Percentiles rank a stretch among this genome's conserved stretches.
These are phyloP conservation scores for Garcileccinum viscosum DNA, from an alignment of 1,284 basidiomycete genomes.

Conservation along the genomic window DNA sequence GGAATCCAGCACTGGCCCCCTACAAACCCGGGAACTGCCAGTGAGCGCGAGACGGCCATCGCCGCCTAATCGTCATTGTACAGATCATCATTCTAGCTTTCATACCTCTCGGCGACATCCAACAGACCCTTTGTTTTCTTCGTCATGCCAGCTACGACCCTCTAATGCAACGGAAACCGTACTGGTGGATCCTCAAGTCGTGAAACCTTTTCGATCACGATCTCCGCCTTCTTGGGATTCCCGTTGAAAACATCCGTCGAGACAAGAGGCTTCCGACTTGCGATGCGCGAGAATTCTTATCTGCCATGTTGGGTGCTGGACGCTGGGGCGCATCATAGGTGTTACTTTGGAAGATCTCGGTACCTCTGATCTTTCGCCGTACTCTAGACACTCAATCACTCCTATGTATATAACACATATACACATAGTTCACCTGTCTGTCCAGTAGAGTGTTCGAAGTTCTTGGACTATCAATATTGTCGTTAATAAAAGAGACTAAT, in stretches of 20 bases:
- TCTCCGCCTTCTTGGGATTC: slow-evolving; percentile 21
- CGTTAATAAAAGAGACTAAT: no score
- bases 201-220: slow-evolving; percentile 26
- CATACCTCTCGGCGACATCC: slow-evolving; percentile 24
- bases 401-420: no score
- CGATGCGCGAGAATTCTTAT: slow-evolving; percentile 13
- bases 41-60: not conserved
- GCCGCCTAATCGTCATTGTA: slow-evolving; percentile 17
- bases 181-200: slow-evolving; percentile 24
- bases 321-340: slow-evolving; percentile 13
- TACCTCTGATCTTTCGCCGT: no score
- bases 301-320: slow-evolving; percentile 28
- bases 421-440: no score
- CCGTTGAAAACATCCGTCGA: slow-evolving; percentile 14
- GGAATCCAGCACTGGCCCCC: no score
- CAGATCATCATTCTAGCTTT: slow-evolving; percentile 28
- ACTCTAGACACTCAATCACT: no score
- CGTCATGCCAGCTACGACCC: slow-evolving; percentile 13
- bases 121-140: slow-evolving; percentile 26
- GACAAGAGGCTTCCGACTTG: slow-evolving; percentile 8
- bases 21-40: not conserved
- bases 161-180: slow-evolving; percentile 29
- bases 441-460: no score
- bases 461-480: no score
- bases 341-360: slow-evolving; percentile 15